phyloP scores from a whole-genome alignment of 2,329 filamentous ascomycete species.

The Fusarium continuum region DNA sequence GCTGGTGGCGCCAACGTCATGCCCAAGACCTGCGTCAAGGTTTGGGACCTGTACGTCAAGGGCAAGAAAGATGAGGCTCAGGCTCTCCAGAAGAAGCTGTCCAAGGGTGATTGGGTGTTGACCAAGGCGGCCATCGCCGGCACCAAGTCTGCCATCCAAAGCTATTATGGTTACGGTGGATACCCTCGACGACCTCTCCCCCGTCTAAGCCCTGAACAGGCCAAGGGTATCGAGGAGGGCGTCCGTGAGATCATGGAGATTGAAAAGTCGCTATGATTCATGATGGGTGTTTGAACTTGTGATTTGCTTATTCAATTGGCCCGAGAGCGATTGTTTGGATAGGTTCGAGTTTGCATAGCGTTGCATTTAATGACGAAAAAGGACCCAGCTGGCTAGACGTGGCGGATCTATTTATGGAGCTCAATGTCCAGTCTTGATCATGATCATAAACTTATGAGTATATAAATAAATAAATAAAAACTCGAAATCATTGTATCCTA shows the following conservation, averaged over 20 bases:
- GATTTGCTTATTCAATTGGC: not conserved
- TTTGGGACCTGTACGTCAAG: slow-evolving; percentile 79
- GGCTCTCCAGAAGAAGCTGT: slow-evolving; percentile 78
- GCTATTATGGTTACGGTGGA: slow-evolving; percentile 83
- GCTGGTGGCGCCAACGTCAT: slow-evolving; percentile 87
- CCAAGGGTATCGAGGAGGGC: slow-evolving; percentile 62
- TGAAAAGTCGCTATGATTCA: slow-evolving; percentile 61
- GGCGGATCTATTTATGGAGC: not conserved
- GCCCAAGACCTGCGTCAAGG: slow-evolving; percentile 80
- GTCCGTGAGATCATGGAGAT: slow-evolving; percentile 72
- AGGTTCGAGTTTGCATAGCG: slow-evolving; percentile 34
- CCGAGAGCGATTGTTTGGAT: not conserved
- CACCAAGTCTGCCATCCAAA: slow-evolving; percentile 85
- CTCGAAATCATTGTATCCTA: not conserved
- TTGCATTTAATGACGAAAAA: slow-evolving; percentile 34
- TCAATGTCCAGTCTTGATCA: not conserved
- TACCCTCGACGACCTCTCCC: slow-evolving; percentile 78
- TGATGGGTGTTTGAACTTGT: not conserved
- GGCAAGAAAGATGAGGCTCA: slow-evolving; percentile 80
- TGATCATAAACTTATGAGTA: slow-evolving; percentile 21
- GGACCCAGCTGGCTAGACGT: not conserved
- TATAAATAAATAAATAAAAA: slow-evolving; percentile 19
- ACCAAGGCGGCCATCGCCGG: slow-evolving; percentile 85
- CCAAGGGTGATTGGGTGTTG: slow-evolving; percentile 82
- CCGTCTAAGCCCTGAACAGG: slow-evolving; percentile 67